Evolutionary conservation across 495 filamentous ascomycete species (phyloP).

Genomic region (Penicillium turbatum): DNA sequence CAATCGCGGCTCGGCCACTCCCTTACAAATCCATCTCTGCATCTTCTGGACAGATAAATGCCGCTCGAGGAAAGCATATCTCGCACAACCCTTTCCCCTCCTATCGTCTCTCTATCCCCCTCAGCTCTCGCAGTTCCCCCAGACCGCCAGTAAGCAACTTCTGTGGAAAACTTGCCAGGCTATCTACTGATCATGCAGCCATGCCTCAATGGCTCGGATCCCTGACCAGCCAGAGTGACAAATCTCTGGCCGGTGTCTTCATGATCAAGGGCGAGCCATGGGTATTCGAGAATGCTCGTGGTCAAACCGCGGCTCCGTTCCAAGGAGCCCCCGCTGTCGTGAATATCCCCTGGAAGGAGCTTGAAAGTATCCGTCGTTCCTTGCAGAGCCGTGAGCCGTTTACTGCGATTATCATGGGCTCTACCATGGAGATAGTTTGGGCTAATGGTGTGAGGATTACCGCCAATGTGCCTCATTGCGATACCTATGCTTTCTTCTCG

Average conservation of each 20-base stretch:
- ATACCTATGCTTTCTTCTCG: not conserved
- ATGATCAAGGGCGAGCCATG: constrained; percentile 7
- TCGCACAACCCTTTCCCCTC: not conserved
- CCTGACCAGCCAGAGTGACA: not conserved
- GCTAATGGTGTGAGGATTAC: constrained; percentile 8
- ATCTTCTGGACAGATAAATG: not conserved
- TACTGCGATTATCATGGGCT: constrained; percentile 3
- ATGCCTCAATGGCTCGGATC: constrained; percentile 9
- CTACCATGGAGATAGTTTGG: constrained; percentile 8
- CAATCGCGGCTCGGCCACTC: not conserved
- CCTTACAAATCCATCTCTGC: not conserved
- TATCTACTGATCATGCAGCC: not conserved
- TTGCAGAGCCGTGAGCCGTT: constrained; percentile 1
- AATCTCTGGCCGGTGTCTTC: constrained; percentile 6
- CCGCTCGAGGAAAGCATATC: not conserved
- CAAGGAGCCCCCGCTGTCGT: constrained; percentile 7
- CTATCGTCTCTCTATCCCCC: not conserved
- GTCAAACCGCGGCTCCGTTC: not conserved
- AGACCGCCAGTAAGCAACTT: not conserved
- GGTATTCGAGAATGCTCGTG: constrained; percentile 5
- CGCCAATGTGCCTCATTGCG: constrained; percentile 8
- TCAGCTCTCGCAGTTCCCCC: not conserved
- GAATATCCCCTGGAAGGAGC: constrained; percentile 8
- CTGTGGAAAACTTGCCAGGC: not conserved
- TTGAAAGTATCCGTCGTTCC: constrained; percentile 1